Conservation (phyloP, 2,329 filamentous ascomycete species). For the Fusarium avenaceum region DNA sequence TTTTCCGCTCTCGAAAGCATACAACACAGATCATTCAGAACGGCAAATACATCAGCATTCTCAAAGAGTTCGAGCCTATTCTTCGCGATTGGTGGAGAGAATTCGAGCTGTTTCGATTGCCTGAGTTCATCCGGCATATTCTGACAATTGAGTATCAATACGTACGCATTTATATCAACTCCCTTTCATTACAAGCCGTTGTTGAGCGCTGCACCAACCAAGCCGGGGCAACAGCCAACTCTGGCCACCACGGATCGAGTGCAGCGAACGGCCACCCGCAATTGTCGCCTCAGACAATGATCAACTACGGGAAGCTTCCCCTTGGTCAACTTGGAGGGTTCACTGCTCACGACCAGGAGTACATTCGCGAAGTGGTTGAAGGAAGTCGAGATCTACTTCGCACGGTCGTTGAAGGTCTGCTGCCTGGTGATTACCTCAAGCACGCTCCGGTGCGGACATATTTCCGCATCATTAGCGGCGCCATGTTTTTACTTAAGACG, state of each 20-base stretch:
- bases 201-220: constrained; percentile 89
- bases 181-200: constrained; percentile 91
- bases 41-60: constrained; percentile 83
- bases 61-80: constrained; percentile 85
- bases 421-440: constrained; percentile 81
- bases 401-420: constrained; percentile 81
- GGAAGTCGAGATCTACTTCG: constrained; percentile 82
- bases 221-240: constrained; percentile 63
- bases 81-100: constrained; percentile 83
- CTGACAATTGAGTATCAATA: constrained; percentile 96
- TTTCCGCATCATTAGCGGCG: constrained; percentile 87
- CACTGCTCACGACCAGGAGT: constrained; percentile 76
- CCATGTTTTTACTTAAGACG: constrained; percentile 87
- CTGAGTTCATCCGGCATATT: constrained; percentile 78
- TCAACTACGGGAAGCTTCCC: constrained; percentile 74
- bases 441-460: constrained; percentile 88
- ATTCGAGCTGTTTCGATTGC: constrained; percentile 81
- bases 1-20: constrained; percentile 89
- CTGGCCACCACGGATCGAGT: constrained; percentile 53
- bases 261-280: constrained; percentile 50
- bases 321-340: constrained; percentile 75
- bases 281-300: constrained; percentile 74
- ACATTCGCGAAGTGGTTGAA: constrained; percentile 81
- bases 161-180: constrained; percentile 94
- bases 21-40: constrained; percentile 91